Conservation (phyloP, 2,329 filamentous ascomycete genomes). For the Talaromyces sp. region DNA sequence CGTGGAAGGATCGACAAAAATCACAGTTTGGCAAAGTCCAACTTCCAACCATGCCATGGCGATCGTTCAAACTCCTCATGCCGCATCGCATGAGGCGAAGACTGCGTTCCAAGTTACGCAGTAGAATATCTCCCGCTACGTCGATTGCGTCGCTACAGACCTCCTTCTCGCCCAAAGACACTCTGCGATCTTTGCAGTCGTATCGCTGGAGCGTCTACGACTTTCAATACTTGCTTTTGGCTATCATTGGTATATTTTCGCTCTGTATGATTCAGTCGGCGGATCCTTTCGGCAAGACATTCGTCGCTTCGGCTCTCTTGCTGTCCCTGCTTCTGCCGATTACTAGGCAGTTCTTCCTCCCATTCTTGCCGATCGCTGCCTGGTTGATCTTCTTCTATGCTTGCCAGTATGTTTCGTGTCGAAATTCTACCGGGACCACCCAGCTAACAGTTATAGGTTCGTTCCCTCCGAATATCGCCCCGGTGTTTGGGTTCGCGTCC, state of each 20-base stretch:
- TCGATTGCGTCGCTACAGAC: slow-evolving; percentile 74
- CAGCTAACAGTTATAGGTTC: slow-evolving; percentile 58
- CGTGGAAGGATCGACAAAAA: slow-evolving; percentile 48
- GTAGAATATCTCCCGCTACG: slow-evolving; percentile 63
- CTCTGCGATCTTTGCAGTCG: slow-evolving; percentile 68
- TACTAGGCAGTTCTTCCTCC: slow-evolving; percentile 86
- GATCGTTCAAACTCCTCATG: slow-evolving; percentile 50
- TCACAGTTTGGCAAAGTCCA: slow-evolving; percentile 45
- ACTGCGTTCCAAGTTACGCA: slow-evolving; percentile 66
- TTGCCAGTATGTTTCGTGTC: slow-evolving; percentile 67
- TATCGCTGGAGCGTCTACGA: slow-evolving; percentile 82
- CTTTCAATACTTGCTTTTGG: slow-evolving; percentile 75
- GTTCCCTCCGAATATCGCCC: slow-evolving; percentile 85
- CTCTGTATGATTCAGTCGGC: slow-evolving; percentile 75
- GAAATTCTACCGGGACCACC: not conserved
- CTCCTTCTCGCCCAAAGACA: slow-evolving; percentile 77
- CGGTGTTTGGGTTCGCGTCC: slow-evolving; percentile 90
- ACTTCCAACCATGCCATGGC: slow-evolving; percentile 46
- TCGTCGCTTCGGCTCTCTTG: slow-evolving; percentile 64
- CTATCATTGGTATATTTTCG: slow-evolving; percentile 74
- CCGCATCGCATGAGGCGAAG: slow-evolving; percentile 65
- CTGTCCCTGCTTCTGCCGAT: slow-evolving; percentile 74
- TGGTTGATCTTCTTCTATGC: slow-evolving; percentile 92
- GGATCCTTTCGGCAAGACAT: slow-evolving; percentile 73
- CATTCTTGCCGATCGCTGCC: slow-evolving; percentile 76